Conservation (phyloP, 208 protist genomes). For the Wallacemonas sp. region DNA sequence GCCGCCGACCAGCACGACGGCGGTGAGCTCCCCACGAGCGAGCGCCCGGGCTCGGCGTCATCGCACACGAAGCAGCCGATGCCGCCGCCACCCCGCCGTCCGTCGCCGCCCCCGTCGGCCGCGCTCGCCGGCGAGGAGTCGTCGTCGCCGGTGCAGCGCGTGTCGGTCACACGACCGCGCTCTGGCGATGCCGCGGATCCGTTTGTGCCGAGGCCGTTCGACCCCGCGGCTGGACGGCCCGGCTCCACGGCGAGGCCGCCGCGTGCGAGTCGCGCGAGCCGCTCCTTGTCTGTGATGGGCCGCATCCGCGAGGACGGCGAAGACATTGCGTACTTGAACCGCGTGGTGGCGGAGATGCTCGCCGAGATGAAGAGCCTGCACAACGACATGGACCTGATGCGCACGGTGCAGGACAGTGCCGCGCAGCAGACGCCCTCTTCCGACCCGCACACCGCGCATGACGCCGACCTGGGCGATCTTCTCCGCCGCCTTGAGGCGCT, state of each 20-base stretch:
- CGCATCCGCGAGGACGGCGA: slow-evolving; percentile 63
- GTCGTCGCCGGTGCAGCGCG: slow-evolving; percentile 10
- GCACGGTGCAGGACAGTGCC: slow-evolving; percentile 25
- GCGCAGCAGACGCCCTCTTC: neutral
- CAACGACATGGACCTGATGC: slow-evolving; percentile 69
- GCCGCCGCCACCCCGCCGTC: neutral
- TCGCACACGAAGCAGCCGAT: neutral
- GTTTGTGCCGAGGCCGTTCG: slow-evolving; percentile 21
- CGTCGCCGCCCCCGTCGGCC: slow-evolving; percentile 13
- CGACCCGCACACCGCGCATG: neutral
- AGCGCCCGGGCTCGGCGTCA: neutral
- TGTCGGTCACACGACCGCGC: neutral
- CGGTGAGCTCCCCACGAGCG: slow-evolving; percentile 7
- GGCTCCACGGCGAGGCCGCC: neutral
- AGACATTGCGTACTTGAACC: slow-evolving; percentile 87
- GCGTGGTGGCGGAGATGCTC: slow-evolving; percentile 90
- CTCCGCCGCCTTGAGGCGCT: slow-evolving; percentile 32
- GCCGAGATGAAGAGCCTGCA: slow-evolving; percentile 82
- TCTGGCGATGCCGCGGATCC: neutral
- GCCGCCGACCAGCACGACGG: neutral
- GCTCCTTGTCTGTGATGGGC: slow-evolving; percentile 41
- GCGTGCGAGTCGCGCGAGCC: neutral
- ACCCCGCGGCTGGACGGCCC: neutral
- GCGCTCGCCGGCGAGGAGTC: slow-evolving; percentile 27
- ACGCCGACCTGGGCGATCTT: slow-evolving; percentile 19